A percentile compares a stretch with the other conserved stretches of the same genome.
phyloP scores from a whole-genome alignment of 257 asterid species.

The Ligustrum vulgare region DNA sequence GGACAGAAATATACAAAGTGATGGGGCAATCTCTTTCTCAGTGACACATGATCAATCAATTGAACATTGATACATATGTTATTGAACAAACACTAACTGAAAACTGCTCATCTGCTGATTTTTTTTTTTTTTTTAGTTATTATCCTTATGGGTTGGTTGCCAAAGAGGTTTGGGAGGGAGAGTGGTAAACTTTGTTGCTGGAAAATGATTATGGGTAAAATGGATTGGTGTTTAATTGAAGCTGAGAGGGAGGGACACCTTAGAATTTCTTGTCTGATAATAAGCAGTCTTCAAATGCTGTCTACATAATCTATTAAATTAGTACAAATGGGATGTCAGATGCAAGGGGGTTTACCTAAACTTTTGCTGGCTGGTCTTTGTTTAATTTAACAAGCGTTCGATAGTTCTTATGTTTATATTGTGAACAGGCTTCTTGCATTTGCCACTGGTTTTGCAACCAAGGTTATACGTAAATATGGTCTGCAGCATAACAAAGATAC shows the following conservation, averaged over 20 bases:
- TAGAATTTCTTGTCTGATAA: background rate
- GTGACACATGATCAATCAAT: background rate
- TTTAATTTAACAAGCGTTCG: conserved; percentile 15
- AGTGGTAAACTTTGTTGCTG: background rate
- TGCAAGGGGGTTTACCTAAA: conserved; percentile 8
- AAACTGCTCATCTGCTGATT: background rate
- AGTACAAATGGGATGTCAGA: background rate
- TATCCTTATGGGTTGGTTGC: background rate
- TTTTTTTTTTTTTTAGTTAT: background rate
- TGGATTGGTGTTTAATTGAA: background rate
- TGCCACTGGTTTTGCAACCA: conserved; percentile 75
- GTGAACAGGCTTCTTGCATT: conserved; percentile 89
- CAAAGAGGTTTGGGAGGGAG: background rate
- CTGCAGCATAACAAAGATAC: conserved; percentile 60
- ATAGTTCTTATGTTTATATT: conserved; percentile 25
- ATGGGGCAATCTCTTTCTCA: background rate
- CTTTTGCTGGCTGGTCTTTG: conserved; percentile 22
- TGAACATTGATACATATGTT: background rate
- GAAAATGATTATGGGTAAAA: background rate
- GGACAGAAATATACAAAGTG: background rate
- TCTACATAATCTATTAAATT: background rate
- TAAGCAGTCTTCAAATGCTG: background rate
- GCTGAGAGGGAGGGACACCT: conserved; percentile 1
- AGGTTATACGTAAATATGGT: conserved; percentile 69
- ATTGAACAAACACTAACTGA: background rate